Percentiles rank a stretch among this genome's conserved stretches.
These are phyloP conservation scores for Citrus maxima DNA, from an alignment of 345 rosid genomes.

Conservation along the genomic window DNA sequence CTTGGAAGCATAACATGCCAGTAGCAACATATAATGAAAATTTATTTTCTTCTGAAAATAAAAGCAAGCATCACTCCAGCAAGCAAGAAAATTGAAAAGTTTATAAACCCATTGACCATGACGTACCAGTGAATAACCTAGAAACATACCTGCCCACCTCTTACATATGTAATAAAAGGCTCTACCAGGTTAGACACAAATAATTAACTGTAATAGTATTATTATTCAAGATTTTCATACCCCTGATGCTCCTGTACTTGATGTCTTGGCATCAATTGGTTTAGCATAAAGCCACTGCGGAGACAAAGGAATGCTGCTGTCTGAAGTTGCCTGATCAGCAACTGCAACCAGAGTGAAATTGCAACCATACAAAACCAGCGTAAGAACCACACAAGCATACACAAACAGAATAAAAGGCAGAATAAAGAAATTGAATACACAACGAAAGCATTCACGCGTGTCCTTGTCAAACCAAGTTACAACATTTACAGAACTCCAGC, in stretches of 20 bases:
- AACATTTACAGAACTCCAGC: neutral
- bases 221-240: constrained; percentile 8
- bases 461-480: neutral
- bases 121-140: neutral
- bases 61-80: neutral
- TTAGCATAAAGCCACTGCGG: constrained; percentile 56
- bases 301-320: constrained; percentile 45
- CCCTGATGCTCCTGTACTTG: constrained; percentile 17
- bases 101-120: neutral
- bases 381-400: neutral
- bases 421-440: neutral
- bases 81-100: neutral
- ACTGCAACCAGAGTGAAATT: neutral
- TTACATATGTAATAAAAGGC: neutral
- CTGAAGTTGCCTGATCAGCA: constrained; percentile 37
- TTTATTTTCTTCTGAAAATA: neutral
- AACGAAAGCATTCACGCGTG: neutral
- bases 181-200: neutral
- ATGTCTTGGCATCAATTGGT: constrained; percentile 34
- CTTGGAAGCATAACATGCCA: neutral
- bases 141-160: neutral
- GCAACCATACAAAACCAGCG: neutral
- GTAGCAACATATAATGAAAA: neutral
- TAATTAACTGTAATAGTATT: neutral
- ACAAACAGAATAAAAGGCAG: neutral